Evolutionary conservation across 257 asterid genomes (phyloP).

Genomic region (Solanum piurae): DNA sequence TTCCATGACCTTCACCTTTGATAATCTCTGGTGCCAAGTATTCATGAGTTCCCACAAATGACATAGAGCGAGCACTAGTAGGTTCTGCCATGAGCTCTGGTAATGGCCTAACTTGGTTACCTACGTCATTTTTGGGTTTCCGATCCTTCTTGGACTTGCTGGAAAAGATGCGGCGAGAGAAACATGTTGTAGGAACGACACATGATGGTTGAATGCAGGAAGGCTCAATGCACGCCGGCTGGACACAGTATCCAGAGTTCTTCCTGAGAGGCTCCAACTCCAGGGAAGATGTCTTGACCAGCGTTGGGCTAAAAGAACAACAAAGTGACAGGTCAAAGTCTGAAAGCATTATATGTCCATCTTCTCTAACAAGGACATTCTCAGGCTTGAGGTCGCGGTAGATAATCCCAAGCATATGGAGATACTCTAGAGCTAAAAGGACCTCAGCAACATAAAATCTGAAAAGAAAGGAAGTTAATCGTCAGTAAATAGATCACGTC

Average conservation of each 20-base stretch:
- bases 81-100: slow-evolving; percentile 39
- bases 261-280: slow-evolving; percentile 13
- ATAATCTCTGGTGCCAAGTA: slow-evolving; percentile 36
- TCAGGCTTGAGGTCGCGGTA: slow-evolving; percentile 32
- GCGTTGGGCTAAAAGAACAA: slow-evolving; percentile 24
- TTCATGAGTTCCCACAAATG: slow-evolving; percentile 37
- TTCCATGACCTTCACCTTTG: slow-evolving; percentile 42
- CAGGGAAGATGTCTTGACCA: slow-evolving; percentile 14
- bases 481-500: not conserved
- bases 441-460: slow-evolving; percentile 33
- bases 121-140: slow-evolving; percentile 19
- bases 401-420: slow-evolving; percentile 30
- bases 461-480: not conserved
- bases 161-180: slow-evolving; percentile 26
- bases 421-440: slow-evolving; percentile 23
- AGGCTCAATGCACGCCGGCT: slow-evolving; percentile 26
- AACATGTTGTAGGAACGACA: slow-evolving; percentile 23
- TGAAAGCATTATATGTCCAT: slow-evolving; percentile 32
- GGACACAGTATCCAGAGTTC: slow-evolving; percentile 17
- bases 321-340: slow-evolving; percentile 33
- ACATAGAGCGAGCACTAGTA: slow-evolving; percentile 35
- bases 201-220: slow-evolving; percentile 32
- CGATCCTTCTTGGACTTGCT: slow-evolving; percentile 22
- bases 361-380: slow-evolving; percentile 27
- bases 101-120: slow-evolving; percentile 26